Base-by-base conservation (phyloP, 352 stramenopile species). In the Blastocystis sp. region DNA sequence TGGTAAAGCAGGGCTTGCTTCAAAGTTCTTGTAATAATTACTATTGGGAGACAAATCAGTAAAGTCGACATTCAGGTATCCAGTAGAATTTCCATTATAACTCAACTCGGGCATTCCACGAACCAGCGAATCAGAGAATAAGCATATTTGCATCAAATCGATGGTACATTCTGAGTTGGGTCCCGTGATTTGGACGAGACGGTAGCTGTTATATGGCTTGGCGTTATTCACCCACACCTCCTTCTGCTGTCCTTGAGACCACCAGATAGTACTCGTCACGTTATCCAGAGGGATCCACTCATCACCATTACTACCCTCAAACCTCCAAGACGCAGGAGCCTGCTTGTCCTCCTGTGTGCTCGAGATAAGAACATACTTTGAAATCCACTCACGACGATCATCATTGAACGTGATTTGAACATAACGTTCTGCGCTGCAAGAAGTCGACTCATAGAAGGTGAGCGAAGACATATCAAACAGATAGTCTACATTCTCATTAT, bases 361-460 rank as follows among this genome's bases (percentile, higher is more conserved):
- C 5, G 37, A 76, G 29, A 88, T 15, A n/a, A 88, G 55, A 11
- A 56, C 41, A 54, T 88, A 88, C 55, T 88, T 88, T 6, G 37
- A 63, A 34, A 88, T 88, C 62, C 66, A 88, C 53, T 88, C 77
- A 11, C 62, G 62, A 59, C 77, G 62, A 43, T 88, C 66, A 37
- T 88, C 47, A 8, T 77, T 76, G 55, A 88, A 88, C 29, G 45
- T 34, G 20, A 79, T 79, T 23, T 76, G 45, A 13, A 88, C 29
- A 29, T 53, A 88, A 2, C 55, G 53, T 18, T 68, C 73, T 29
- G 23, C 43, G 20, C n/a, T 54, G 73, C 73, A 84, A 2, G 73
- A 84, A 29, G 73, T 84, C 2, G 73, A 66, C 13, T n/a, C 13
- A 43, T 66, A 84, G 15, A n/a, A 23, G 23, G 73, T 84, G 39